Base-by-base conservation (phyloP, 2,329 filamentous ascomycete species). In the Paecilomyces fulvus region DNA sequence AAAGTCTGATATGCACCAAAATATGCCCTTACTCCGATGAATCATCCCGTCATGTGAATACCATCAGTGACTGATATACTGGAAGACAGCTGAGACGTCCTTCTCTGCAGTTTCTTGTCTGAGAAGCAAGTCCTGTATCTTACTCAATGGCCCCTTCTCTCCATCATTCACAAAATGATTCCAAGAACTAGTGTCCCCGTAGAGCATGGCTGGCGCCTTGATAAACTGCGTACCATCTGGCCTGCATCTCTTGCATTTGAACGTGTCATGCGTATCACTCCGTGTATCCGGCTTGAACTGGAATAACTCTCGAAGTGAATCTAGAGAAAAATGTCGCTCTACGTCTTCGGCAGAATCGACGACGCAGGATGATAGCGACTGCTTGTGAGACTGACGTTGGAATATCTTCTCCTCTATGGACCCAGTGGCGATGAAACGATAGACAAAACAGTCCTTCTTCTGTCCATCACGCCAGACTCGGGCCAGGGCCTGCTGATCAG, bases 321-420 rank as follows among this genome's bases (percentile, higher is more conserved):
- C 94, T 1, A 95, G 79, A 12, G 88, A 92, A 74, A 99, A 99
- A 74, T 99, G 94, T 3, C 94, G 85, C 74, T 99, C 94, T 1
- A 99, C 94, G 63, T 99, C 94, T 73, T 99, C 92, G 1, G 90
- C 92, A 2, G 89, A 92, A 73, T 99, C 94, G 7, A 99, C 94
- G 3, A 99, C 94, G 65, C 92, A 96, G 0, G 90, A 95, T 0
- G 92, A 97, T 1, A 99, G 79, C 7, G 90, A 95, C 74, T 99
- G 94, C 75, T 99, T 99, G 79, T 99, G 95, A 0, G 90, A 95
- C 69, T 99, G 94, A 9, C 95, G 87, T 73, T 99, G 94, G 77
- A 99, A 99, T 64, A 99, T 96, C 77, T 99, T 99, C 74, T 99
- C 94, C 70, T 99, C 94, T 59, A 99, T 99, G 0, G 92, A 96